phyloP scores from a whole-genome alignment of 2,329 filamentous ascomycete genomes.

The Verticillium albo-atrum region DNA sequence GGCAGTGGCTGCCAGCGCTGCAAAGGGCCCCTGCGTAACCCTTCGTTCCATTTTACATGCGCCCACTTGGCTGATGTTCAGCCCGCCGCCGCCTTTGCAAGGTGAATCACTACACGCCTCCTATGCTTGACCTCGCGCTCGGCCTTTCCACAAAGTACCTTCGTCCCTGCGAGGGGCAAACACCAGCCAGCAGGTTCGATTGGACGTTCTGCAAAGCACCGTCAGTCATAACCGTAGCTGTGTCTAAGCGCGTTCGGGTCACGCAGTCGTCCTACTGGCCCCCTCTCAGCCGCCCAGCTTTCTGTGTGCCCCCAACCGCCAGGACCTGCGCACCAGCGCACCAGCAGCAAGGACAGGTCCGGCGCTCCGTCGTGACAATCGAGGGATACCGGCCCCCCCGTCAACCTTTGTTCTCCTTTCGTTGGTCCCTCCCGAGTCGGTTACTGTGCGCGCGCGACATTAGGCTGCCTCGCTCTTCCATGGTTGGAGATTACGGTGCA shows the following conservation, averaged over 20 bases:
- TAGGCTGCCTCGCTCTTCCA: background rate
- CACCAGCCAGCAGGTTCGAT: background rate
- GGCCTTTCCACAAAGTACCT: no score
- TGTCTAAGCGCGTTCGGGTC: background rate
- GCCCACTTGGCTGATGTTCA: no score
- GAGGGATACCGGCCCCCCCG: background rate
- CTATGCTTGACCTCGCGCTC: no score
- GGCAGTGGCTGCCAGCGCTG: background rate
- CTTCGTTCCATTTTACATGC: background rate
- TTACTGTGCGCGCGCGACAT: background rate
- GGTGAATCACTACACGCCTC: no score
- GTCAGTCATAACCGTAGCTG: background rate
- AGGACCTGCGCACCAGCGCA: no score
- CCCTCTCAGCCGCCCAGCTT: background rate
- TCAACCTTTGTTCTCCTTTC: background rate
- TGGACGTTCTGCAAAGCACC: background rate
- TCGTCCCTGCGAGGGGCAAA: no score
- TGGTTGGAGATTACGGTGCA: background rate
- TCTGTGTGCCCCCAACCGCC: background rate
- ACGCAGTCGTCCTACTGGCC: background rate
- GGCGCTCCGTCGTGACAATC: background rate
- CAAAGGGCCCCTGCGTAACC: background rate
- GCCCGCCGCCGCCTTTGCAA: no score
- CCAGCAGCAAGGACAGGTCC: background rate
- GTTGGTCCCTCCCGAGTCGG: background rate